Percentiles rank a stretch among this genome's conserved stretches.
Conservation (phyloP, 2,329 filamentous ascomycete genomes). For the Sclerotinia sclerotiorum region DNA sequence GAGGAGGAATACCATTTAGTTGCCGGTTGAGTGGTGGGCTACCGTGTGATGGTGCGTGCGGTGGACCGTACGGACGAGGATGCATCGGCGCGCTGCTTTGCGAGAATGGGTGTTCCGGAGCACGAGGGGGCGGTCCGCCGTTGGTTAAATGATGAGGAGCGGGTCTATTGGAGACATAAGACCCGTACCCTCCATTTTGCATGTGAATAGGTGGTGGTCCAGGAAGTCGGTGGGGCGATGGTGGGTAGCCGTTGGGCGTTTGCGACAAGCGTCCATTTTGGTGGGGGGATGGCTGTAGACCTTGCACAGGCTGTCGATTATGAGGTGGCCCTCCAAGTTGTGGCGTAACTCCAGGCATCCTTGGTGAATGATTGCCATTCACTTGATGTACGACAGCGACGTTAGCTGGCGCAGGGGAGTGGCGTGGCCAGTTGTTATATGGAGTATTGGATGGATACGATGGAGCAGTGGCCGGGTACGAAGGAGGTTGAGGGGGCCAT, state of each 20-base stretch:
- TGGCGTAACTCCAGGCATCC: constrained; percentile 36
- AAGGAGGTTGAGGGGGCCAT: constrained; percentile 44
- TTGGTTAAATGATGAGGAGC: constrained; percentile 41
- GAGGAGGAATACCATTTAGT: constrained; percentile 32
- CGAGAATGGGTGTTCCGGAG: constrained; percentile 49
- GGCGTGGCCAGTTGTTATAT: constrained; percentile 53
- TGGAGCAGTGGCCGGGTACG: constrained; percentile 43
- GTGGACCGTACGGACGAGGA: constrained; percentile 43
- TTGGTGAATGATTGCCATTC: constrained; percentile 46
- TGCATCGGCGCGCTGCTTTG: constrained; percentile 48
- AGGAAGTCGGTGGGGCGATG: constrained; percentile 35
- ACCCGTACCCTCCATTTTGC: constrained; percentile 35
- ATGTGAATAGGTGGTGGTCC: constrained; percentile 33
- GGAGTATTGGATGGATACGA: constrained; percentile 43
- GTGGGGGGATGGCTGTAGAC: constrained; percentile 44
- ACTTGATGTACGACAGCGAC: constrained; percentile 49
- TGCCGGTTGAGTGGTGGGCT: constrained; percentile 38
- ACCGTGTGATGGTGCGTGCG: constrained; percentile 34
- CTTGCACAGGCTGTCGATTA: constrained; percentile 31
- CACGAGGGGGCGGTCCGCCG: constrained; percentile 44
- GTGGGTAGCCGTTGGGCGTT: constrained; percentile 47
- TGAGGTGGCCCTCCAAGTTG: constrained; percentile 31
- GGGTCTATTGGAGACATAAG: constrained; percentile 39
- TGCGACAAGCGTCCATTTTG: constrained; percentile 48
- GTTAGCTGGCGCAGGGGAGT: constrained; percentile 49